phyloP scores from a whole-genome alignment of 2,329 filamentous ascomycete genomes.

The Knoxdaviesia proteae region DNA sequence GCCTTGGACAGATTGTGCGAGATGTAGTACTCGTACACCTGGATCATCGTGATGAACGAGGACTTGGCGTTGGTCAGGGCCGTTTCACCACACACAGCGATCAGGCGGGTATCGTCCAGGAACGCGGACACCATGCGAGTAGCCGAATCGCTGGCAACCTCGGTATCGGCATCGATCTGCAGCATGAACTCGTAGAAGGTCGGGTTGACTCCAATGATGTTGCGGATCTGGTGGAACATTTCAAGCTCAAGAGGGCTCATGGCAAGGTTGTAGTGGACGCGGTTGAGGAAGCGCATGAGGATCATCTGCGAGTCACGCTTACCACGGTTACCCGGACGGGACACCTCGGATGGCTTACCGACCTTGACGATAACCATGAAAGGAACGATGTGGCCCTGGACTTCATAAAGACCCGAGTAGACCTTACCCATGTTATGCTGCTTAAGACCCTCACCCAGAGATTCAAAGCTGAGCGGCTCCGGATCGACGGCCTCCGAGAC shows the following conservation, averaged over 20 bases:
- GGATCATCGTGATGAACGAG: slow-evolving; percentile 95
- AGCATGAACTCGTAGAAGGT: slow-evolving; percentile 96
- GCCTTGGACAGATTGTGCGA: slow-evolving; percentile 94
- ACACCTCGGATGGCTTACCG: slow-evolving; percentile 91
- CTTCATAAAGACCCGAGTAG: slow-evolving; percentile 93
- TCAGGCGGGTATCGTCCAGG: slow-evolving; percentile 77
- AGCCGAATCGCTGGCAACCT: slow-evolving; percentile 73
- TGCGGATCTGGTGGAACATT: slow-evolving; percentile 96
- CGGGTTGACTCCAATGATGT: slow-evolving; percentile 96
- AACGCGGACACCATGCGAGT: slow-evolving; percentile 85
- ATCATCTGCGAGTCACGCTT: slow-evolving; percentile 99
- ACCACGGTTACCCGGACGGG: slow-evolving; percentile 87
- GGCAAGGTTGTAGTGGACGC: slow-evolving; percentile 87
- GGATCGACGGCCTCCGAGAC: slow-evolving; percentile 87
- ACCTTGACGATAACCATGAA: slow-evolving; percentile 96
- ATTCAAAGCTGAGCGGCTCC: slow-evolving; percentile 90
- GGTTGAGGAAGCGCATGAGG: slow-evolving; percentile 96
- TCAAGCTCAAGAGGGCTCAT: slow-evolving; percentile 96
- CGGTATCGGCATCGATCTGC: slow-evolving; percentile 93
- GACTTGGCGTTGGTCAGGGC: slow-evolving; percentile 80
- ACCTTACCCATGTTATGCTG: slow-evolving; percentile 99
- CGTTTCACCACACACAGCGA: slow-evolving; percentile 88
- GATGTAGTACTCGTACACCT: slow-evolving; percentile 99
- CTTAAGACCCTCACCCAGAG: slow-evolving; percentile 82
- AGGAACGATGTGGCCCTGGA: slow-evolving; percentile 92